Conservation (phyloP, 805 yeast genomes). For the Brettanomyces bruxellensis region DNA sequence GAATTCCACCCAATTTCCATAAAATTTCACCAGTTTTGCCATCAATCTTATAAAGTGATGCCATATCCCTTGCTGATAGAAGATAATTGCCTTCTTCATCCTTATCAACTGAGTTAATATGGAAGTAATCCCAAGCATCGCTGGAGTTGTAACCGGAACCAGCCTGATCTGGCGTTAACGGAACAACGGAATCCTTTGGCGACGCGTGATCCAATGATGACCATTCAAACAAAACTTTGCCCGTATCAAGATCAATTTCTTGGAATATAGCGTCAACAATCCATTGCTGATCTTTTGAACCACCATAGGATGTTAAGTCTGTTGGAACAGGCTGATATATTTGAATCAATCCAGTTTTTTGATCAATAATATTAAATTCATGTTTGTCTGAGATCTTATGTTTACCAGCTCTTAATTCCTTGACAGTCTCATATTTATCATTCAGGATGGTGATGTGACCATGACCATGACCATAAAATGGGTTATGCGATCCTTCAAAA, state of each 20-base stretch:
- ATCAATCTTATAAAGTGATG: constrained; percentile 26
- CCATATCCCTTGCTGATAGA: constrained; percentile 28
- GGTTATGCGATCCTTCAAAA: constrained; percentile 28
- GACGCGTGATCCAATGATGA: constrained; percentile 26
- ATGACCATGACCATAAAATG: constrained; percentile 15
- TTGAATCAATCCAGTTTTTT: constrained; percentile 23
- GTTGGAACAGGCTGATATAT: constrained; percentile 26
- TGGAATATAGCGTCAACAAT: constrained; percentile 27
- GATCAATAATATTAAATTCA: constrained; percentile 27
- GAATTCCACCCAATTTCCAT: constrained; percentile 27
- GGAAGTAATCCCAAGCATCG: constrained; percentile 33
- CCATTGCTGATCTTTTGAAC: constrained; percentile 24
- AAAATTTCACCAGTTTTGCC: constrained; percentile 28
- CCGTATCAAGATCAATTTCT: constrained; percentile 28
- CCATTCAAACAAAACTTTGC: constrained; percentile 29
- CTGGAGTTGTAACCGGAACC: constrained; percentile 26
- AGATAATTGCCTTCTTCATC: constrained; percentile 27
- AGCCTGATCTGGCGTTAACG: constrained; percentile 24
- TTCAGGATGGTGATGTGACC: constrained; percentile 27
- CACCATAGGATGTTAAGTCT: constrained; percentile 24
- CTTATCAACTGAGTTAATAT: constrained; percentile 31
- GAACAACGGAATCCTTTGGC: constrained; percentile 25
- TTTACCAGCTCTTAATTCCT: constrained; percentile 27
- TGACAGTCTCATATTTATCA: constrained; percentile 22
- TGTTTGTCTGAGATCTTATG: constrained; percentile 28